These are phyloP conservation scores for Dactylellina haptotyla DNA, from an alignment of 2,329 filamentous ascomycete genomes.

Conservation along the genomic window DNA sequence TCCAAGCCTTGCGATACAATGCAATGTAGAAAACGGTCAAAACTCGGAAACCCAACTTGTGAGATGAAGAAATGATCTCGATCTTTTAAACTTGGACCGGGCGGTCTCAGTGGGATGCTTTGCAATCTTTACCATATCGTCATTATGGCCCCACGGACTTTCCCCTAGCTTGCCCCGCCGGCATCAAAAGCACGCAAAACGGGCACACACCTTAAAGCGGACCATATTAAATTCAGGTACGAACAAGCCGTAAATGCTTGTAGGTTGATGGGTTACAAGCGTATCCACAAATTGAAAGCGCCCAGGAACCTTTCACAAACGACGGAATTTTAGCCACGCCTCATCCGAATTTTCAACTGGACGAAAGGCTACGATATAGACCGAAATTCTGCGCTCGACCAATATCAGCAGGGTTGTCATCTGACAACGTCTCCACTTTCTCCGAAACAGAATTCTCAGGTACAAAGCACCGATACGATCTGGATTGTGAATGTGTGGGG, in stretches of 20 bases:
- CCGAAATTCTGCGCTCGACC: slow-evolving; percentile 10
- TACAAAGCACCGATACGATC: slow-evolving; percentile 34
- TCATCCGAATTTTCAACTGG: slow-evolving; percentile 23
- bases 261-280: slow-evolving; percentile 12
- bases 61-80: slow-evolving; percentile 19
- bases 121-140: slow-evolving; percentile 40
- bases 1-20: too few relatives aligned
- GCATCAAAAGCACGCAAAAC: slow-evolving; percentile 53
- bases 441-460: slow-evolving; percentile 4
- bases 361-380: slow-evolving; percentile 8
- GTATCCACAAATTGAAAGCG: slow-evolving; percentile 51
- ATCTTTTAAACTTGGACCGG: slow-evolving; percentile 44
- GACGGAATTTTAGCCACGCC: slow-evolving; percentile 53
- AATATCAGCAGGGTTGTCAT: slow-evolving; percentile 41
- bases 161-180: slow-evolving; percentile 31
- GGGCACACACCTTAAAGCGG: slow-evolving; percentile 38
- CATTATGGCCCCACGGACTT: slow-evolving; percentile 40
- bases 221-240: slow-evolving; percentile 52
- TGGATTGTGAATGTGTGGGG: slow-evolving; percentile 27
- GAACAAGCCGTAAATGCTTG: slow-evolving; percentile 49
- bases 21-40: neutral
- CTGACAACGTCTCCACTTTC: slow-evolving; percentile 43
- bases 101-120: slow-evolving; percentile 27
- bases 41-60: slow-evolving; percentile 2
- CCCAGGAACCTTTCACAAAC: slow-evolving; percentile 50